Percentiles rank a stretch among this genome's conserved stretches.
These are phyloP conservation scores for Ilyonectria destructans DNA, from an alignment of 2,329 filamentous ascomycete genomes.

Conservation along the genomic window DNA sequence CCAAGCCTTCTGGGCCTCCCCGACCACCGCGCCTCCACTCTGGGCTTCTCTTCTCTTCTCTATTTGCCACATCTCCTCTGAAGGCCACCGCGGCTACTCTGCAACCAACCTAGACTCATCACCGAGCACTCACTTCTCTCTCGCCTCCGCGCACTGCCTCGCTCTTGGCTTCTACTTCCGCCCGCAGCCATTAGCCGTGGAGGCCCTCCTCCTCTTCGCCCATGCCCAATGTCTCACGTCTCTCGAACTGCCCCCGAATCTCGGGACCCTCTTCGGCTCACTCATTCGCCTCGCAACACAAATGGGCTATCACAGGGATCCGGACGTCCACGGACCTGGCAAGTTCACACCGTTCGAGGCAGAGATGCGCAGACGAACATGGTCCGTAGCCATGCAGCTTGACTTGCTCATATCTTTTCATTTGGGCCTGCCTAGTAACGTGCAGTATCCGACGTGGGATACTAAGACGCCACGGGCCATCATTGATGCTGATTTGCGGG, in stretches of 20 bases:
- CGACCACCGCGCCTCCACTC: constrained; percentile 3
- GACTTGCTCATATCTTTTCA: constrained; percentile 15
- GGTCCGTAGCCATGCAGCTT: constrained; percentile 16
- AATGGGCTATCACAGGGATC: constrained; percentile 20
- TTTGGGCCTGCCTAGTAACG: constrained; percentile 3
- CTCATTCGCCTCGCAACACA: constrained; percentile 13
- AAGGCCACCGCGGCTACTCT: background rate
- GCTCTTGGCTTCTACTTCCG: constrained; percentile 10
- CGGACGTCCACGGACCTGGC: background rate
- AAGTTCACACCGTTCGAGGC: constrained; percentile 7
- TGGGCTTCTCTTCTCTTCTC: constrained; percentile 11
- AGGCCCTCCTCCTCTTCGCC: constrained; percentile 11
- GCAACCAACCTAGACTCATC: background rate
- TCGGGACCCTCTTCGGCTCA: constrained; percentile 1
- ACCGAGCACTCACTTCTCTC: constrained; percentile 9
- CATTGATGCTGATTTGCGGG: background rate
- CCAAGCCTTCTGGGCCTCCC: constrained; percentile 11
- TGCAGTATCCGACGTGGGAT: constrained; percentile 14
- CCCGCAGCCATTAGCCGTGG: constrained; percentile 9
- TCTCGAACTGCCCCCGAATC: background rate
- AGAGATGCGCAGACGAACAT: constrained; percentile 16
- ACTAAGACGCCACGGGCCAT: constrained; percentile 9
- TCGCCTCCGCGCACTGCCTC: constrained; percentile 14
- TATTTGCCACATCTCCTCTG: constrained; percentile 6
- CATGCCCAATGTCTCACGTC: constrained; percentile 7